A percentile compares a stretch with the other conserved stretches of the same genome.
These are phyloP conservation scores for Sporisorium sorghi DNA, from an alignment of 1,284 basidiomycete species.

Conservation along the genomic window DNA sequence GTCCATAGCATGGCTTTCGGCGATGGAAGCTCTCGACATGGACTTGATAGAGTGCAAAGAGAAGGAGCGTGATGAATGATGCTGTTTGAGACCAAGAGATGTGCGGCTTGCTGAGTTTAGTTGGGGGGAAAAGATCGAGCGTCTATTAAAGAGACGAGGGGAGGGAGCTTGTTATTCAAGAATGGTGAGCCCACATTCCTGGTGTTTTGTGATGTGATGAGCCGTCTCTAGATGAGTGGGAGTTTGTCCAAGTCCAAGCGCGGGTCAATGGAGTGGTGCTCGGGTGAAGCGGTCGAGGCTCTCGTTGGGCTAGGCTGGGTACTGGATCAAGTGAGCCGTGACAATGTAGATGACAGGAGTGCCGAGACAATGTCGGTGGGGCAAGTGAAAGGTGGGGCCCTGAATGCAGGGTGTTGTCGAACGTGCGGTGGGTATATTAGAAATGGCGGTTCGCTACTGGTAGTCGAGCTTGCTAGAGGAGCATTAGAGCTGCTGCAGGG, in stretches of 20 bases:
- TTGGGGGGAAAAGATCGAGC: background rate
- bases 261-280: background rate
- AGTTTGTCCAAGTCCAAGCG: background rate
- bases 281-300: background rate
- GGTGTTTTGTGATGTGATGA: background rate
- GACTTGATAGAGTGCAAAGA: conserved; percentile 12
- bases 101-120: background rate
- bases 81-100: background rate
- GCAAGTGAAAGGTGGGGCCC: no score
- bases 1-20: conserved; percentile 29
- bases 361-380: no score
- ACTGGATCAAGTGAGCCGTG: background rate
- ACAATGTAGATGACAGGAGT: background rate
- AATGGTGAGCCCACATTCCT: conserved; percentile 2
- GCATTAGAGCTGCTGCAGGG: background rate
- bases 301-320: background rate
- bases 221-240: background rate
- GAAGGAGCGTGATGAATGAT: background rate
- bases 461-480: background rate
- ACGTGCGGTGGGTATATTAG: conserved; percentile 5
- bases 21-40: conserved; percentile 20
- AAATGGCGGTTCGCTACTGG: background rate
- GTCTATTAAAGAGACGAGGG: background rate
- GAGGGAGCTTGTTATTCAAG: background rate
- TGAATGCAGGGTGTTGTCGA: background rate